A percentile compares a stretch with the other conserved stretches of the same genome.
phyloP scores from a whole-genome alignment of 345 rosid species.

The Draba incana region DNA sequence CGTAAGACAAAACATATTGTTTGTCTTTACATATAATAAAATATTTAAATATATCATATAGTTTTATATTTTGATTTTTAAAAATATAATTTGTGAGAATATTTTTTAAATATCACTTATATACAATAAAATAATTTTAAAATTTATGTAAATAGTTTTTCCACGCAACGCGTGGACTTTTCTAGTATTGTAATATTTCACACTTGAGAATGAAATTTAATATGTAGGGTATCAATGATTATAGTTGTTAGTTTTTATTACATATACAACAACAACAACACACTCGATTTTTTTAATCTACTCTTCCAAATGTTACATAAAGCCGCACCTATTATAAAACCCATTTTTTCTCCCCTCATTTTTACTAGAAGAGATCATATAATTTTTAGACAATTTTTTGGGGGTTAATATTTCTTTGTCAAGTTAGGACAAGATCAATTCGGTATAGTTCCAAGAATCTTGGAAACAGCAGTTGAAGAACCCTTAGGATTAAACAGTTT shows the following conservation, averaged over 20 bases:
- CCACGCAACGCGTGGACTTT: no score
- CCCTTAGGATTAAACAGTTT: slow-evolving; percentile 44
- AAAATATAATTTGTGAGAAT: no score
- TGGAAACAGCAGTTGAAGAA: slow-evolving; percentile 32
- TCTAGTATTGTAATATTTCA: not conserved
- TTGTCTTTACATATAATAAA: no score
- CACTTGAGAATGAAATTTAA: not conserved
- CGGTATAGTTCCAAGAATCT: slow-evolving; percentile 34
- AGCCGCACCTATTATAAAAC: slow-evolving; percentile 34
- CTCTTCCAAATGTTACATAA: slow-evolving; percentile 27
- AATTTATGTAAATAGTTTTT: no score
- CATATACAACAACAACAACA: slow-evolving; percentile 6
- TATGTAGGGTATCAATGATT: not conserved
- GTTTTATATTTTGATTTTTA: no score
- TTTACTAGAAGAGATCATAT: not conserved
- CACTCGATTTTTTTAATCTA: not conserved
- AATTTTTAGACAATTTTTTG: not conserved
- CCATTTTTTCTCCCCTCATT: not conserved
- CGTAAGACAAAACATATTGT: no score
- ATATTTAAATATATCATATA: no score
- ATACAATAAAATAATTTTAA: no score
- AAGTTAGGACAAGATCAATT: slow-evolving; percentile 28
- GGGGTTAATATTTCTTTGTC: slow-evolving; percentile 17
- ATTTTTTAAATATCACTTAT: no score
- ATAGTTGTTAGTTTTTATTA: not conserved